Evolutionary conservation across 331 rosid genomes (phyloP), one percentile per base, ranked within the genome.

Genomic region (Dryas integrifolia): DNA sequence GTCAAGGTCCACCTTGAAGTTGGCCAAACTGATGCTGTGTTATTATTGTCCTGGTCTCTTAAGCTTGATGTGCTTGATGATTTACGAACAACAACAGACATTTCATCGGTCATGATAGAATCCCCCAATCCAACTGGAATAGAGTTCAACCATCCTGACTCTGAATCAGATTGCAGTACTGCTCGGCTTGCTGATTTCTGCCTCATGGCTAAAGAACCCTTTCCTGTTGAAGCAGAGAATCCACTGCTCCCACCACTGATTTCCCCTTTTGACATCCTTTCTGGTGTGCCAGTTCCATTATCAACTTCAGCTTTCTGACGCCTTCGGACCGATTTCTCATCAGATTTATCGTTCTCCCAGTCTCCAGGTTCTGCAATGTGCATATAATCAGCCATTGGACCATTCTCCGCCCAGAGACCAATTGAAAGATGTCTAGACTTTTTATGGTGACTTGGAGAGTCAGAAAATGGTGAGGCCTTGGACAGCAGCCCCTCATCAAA

Each of bases 281-380:
- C 96, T 45, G 90, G 89, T 8, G 87, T 81, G 71, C 55, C 81
- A 58, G 57, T 72, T 71, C 83, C 84, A 39, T 71, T 61, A 75
- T 88, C 96, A 70, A 78, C 87, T 58, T 88, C 90, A n/a, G 83
- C 61, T 72, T 85, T 89, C 78, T 81, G 91, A 79, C 92, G 96
- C 84, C 97, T 82, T 13, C 97, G 92, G 66, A 91, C 90, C 0
- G 90, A 84, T 73, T 87, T 89, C 75, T 91, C 97, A 53, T 88
- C 94, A 47, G 83, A 86, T 80, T 78, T 91, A 13, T 88, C 92
- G 71, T 56, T 64, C 52, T 74, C 87, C 35, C 83, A 88, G 55
- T 87, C 84, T 21, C 83, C 83, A 26, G 80, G 66, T n/a, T 88
- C 91, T 24, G 82, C 41, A 64, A 64, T 50, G 74, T 62, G 81